A percentile compares a stretch with the other conserved stretches of the same genome.
phyloP scores from a whole-genome alignment of 805 yeast genomes.

The Suhomyces canberraensis region DNA sequence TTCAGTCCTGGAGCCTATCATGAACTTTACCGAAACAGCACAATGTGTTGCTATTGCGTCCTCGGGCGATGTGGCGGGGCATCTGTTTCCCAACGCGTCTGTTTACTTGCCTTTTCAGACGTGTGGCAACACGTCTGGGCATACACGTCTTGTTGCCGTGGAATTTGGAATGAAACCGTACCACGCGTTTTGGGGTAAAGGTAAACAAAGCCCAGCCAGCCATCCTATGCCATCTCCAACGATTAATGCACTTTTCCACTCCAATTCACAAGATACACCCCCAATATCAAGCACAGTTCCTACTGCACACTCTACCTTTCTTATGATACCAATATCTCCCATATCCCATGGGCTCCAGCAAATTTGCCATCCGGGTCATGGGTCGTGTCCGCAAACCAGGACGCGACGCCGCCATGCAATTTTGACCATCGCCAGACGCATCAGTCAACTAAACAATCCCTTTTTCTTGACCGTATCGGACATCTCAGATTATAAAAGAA shows the following conservation, averaged over 20 bases:
- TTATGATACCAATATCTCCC: not conserved
- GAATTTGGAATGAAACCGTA: too few species aligned
- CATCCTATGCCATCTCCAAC: not conserved
- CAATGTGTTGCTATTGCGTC: not conserved
- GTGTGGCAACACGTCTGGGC: not conserved
- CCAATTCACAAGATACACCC: too few species aligned
- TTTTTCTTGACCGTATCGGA: not conserved
- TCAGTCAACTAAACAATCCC: not conserved
- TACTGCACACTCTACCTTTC: not conserved
- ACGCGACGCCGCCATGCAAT: conserved; percentile 2
- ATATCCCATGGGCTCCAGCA: not conserved
- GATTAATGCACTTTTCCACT: too few species aligned
- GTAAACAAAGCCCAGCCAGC: not conserved
- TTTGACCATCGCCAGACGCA: not conserved
- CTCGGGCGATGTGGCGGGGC: too few species aligned
- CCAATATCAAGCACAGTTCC: too few species aligned
- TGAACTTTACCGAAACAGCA: too few species aligned
- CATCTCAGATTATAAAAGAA: not conserved
- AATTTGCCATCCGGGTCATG: not conserved
- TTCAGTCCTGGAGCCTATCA: too few species aligned
- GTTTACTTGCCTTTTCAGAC: not conserved
- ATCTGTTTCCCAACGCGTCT: not conserved
- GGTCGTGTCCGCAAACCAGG: not conserved
- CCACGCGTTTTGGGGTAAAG: not conserved
- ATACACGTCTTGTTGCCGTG: not conserved